phyloP scores from a whole-genome alignment of 2,329 filamentous ascomycete species.

The Fusarium lyarnte region DNA sequence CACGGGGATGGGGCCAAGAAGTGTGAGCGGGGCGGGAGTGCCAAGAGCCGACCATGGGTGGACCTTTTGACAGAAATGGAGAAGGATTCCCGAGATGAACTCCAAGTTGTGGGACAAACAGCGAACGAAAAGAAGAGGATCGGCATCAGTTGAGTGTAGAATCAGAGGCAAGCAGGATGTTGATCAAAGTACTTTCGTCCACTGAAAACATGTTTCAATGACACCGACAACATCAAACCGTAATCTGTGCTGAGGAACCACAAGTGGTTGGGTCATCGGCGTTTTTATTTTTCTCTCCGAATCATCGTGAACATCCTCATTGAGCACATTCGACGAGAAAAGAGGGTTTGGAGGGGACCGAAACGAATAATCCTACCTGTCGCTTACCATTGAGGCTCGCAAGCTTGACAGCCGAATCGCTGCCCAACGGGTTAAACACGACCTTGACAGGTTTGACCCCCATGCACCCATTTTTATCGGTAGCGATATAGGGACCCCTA shows the following conservation, averaged over 20 bases:
- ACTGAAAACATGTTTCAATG: constrained; percentile 10
- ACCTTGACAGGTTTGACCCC: constrained; percentile 16
- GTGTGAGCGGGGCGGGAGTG: constrained; percentile 36
- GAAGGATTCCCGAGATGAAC: constrained; percentile 37
- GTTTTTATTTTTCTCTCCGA: constrained; percentile 20
- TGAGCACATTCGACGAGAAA: not conserved
- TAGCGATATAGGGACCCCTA: constrained; percentile 25
- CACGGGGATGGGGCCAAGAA: constrained; percentile 21
- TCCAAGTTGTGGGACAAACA: constrained; percentile 25
- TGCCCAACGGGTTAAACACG: constrained; percentile 22
- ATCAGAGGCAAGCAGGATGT: constrained; percentile 31
- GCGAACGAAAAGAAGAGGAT: constrained; percentile 28
- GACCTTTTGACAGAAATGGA: constrained; percentile 19
- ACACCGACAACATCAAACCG: not conserved
- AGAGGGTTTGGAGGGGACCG: constrained; percentile 5
- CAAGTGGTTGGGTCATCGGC: constrained; percentile 20
- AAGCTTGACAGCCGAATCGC: constrained; percentile 13
- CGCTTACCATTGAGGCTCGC: constrained; percentile 10
- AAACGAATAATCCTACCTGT: constrained; percentile 23
- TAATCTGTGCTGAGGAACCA: constrained; percentile 16
- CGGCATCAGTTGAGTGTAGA: constrained; percentile 28
- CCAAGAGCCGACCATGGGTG: constrained; percentile 30
- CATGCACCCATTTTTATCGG: constrained; percentile 23
- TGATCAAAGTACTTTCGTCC: constrained; percentile 25
- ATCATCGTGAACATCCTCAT: constrained; percentile 35